Conservation (phyloP, 176 grass and related monocot species). For the Triticum monococcum region DNA sequence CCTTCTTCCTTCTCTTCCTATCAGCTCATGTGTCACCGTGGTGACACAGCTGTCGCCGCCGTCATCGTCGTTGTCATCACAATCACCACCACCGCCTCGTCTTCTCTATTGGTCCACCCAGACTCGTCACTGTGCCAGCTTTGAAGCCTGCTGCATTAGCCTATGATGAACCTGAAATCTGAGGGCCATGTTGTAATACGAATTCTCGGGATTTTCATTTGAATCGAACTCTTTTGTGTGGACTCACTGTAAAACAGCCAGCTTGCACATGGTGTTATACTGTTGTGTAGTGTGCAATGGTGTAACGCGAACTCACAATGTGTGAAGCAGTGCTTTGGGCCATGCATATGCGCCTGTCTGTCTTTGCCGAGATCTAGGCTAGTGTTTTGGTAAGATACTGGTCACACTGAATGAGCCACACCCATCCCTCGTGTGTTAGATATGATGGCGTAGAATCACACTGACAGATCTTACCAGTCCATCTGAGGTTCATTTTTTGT, state of each 20-base stretch:
- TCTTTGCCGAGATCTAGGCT: background rate
- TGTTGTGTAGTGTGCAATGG: background rate
- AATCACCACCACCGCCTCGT: background rate
- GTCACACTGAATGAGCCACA: background rate
- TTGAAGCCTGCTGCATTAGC: slow-evolving; percentile 7
- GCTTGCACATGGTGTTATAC: background rate
- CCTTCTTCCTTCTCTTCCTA: background rate
- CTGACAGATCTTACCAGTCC: background rate
- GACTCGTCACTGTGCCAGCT: slow-evolving; percentile 26
- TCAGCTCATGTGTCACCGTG: too few relatives aligned
- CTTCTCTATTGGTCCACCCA: background rate
- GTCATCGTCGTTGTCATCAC: background rate
- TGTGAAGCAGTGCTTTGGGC: background rate
- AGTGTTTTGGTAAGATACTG: background rate
- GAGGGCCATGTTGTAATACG: background rate
- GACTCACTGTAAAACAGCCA: background rate
- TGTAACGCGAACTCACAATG: background rate
- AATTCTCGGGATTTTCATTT: background rate
- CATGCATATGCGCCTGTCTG: background rate
- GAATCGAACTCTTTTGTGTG: background rate
- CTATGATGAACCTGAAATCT: slow-evolving; percentile 6
- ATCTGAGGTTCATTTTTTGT: background rate
- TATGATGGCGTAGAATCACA: background rate
- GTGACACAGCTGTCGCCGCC: background rate
- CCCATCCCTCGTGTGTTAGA: background rate